Percentiles rank a stretch among this genome's conserved stretches.
Evolutionary conservation across 1,284 basidiomycete genomes (phyloP).

Genomic region (Singerocomus inundabilis): DNA sequence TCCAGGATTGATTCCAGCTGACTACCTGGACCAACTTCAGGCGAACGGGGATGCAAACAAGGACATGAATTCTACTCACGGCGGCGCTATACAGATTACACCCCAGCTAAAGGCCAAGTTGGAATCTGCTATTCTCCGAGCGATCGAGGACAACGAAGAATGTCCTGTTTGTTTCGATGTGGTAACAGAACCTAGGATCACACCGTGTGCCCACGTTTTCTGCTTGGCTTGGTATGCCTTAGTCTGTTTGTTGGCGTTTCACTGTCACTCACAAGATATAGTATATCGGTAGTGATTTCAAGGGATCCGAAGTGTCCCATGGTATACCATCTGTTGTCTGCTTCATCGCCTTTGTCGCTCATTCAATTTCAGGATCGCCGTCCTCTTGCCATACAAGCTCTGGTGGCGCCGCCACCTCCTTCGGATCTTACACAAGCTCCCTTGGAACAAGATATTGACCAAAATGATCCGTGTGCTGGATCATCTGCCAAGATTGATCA

Average conservation of each 20-base stretch:
- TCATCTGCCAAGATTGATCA: slow-evolving; percentile 85
- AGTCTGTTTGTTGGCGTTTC: not conserved
- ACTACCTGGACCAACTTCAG: slow-evolving; percentile 72
- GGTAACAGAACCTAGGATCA: slow-evolving; percentile 71
- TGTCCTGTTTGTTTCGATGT: slow-evolving; percentile 77
- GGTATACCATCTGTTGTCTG: slow-evolving; percentile 40
- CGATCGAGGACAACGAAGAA: slow-evolving; percentile 81
- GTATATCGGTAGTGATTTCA: slow-evolving; percentile 65
- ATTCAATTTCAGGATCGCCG: slow-evolving; percentile 63
- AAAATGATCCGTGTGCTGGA: slow-evolving; percentile 43
- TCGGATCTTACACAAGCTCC: slow-evolving; percentile 64
- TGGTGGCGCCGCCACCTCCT: slow-evolving; percentile 69
- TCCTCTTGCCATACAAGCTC: slow-evolving; percentile 51
- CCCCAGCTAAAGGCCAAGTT: slow-evolving; percentile 53
- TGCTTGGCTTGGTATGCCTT: slow-evolving; percentile 65
- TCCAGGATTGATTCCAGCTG: slow-evolving; percentile 70
- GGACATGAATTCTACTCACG: slow-evolving; percentile 32
- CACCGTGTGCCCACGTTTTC: slow-evolving; percentile 75
- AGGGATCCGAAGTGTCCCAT: slow-evolving; percentile 78
- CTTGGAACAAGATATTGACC: slow-evolving; percentile 39
- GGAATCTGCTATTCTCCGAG: slow-evolving; percentile 62
- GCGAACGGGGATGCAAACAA: slow-evolving; percentile 24
- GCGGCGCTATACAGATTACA: slow-evolving; percentile 40
- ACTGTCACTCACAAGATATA: slow-evolving; percentile 29
- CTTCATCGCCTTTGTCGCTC: slow-evolving; percentile 2